phyloP scores from a whole-genome alignment of 2,329 filamentous ascomycete genomes.

The Pseudocercospora ulei region DNA sequence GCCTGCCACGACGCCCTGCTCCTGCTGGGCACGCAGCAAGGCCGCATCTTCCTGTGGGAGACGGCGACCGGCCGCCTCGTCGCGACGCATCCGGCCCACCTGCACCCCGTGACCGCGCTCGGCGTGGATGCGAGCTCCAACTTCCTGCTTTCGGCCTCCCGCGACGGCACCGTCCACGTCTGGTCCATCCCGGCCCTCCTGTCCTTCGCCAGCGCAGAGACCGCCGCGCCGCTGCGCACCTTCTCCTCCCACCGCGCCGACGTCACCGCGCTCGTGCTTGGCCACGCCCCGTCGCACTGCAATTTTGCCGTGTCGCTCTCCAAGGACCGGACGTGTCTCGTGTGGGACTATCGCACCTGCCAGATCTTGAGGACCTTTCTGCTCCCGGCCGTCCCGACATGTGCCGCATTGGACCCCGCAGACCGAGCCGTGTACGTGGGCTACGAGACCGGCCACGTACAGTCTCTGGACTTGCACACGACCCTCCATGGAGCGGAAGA shows the following conservation, averaged over 20 bases:
- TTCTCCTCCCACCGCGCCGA: slow-evolving; percentile 68
- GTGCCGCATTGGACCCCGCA: slow-evolving; percentile 67
- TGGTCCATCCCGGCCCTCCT: slow-evolving; percentile 76
- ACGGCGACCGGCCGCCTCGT: slow-evolving; percentile 65
- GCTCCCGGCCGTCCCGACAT: slow-evolving; percentile 62
- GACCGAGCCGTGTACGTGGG: slow-evolving; percentile 73
- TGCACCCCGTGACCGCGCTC: slow-evolving; percentile 70
- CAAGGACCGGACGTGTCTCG: slow-evolving; percentile 75
- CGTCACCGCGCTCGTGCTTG: slow-evolving; percentile 54
- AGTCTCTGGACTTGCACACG: slow-evolving; percentile 62
- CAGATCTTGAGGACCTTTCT: slow-evolving; percentile 70
- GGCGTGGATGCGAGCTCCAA: slow-evolving; percentile 59
- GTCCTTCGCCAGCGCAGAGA: slow-evolving; percentile 48
- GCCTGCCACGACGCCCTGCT: slow-evolving; percentile 59
- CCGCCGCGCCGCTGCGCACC: slow-evolving; percentile 62
- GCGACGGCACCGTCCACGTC: slow-evolving; percentile 82
- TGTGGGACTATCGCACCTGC: slow-evolving; percentile 85
- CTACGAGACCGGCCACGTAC: slow-evolving; percentile 70
- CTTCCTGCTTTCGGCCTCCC: slow-evolving; percentile 66
- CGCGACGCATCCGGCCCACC: slow-evolving; percentile 65
- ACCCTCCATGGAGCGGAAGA: slow-evolving; percentile 26
- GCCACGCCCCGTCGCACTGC: slow-evolving; percentile 60
- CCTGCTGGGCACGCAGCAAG: slow-evolving; percentile 71
- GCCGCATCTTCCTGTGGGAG: slow-evolving; percentile 87
- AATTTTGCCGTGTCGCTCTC: slow-evolving; percentile 78